Evolutionary conservation across 768 basidiomycete species (phyloP).

Genomic region (Lentinula sp.): DNA sequence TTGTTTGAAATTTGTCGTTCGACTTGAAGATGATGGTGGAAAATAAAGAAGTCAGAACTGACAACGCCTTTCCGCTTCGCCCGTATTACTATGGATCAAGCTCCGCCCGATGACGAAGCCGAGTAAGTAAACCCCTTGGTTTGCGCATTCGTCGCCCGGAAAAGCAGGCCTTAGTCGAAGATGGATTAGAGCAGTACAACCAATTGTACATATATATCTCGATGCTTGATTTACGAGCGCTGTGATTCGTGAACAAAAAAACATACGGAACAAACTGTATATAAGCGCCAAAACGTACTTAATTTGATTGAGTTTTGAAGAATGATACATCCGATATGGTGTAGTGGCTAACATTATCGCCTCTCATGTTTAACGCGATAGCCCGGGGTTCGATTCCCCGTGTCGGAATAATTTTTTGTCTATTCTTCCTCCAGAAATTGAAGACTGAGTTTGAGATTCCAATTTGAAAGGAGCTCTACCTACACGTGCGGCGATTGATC

Average conservation of each 20-base stretch:
- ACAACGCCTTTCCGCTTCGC: background rate
- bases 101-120: slow-evolving; percentile 1
- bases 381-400: background rate
- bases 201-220: background rate
- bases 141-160: background rate
- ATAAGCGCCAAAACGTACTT: too few relatives aligned
- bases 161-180: background rate
- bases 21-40: background rate
- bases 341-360: background rate
- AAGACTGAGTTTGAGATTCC: too few relatives aligned
- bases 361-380: background rate
- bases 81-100: background rate
- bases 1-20: background rate
- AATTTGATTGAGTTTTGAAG: too few relatives aligned
- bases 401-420: background rate
- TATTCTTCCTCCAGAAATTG: background rate
- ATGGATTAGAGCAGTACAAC: background rate
- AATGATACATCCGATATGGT: background rate
- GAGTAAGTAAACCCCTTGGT: background rate
- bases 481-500: too few relatives aligned
- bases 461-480: too few relatives aligned
- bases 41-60: background rate
- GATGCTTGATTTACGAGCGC: background rate
- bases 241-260: background rate
- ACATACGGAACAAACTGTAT: too few relatives aligned